Conservation (phyloP, 169 alveolate species). For the Toxoplasma gondii region DNA sequence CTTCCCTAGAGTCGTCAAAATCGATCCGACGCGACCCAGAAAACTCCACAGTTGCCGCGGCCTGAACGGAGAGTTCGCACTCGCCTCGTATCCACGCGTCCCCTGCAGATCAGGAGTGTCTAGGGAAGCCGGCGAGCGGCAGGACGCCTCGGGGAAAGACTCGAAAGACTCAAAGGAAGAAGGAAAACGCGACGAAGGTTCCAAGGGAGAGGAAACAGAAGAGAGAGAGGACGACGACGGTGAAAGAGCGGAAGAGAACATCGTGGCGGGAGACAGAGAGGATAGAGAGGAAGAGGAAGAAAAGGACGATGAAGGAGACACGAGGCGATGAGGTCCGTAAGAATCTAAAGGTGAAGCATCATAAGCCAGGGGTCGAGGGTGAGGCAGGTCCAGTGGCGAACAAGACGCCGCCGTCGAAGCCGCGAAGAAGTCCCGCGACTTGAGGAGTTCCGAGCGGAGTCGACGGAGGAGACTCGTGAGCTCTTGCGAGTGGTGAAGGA, state of each 20-base stretch:
- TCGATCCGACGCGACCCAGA: not conserved
- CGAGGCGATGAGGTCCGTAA: not conserved
- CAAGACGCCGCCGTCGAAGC: too few relatives aligned
- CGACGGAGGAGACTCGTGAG: not conserved
- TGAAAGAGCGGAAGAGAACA: not conserved
- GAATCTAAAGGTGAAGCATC: not conserved
- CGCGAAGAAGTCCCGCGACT: not conserved
- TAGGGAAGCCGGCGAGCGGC: too few relatives aligned
- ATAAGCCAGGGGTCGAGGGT: not conserved
- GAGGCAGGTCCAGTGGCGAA: not conserved
- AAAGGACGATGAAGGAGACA: not conserved
- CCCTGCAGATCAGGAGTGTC: not conserved
- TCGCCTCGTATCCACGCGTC: not conserved
- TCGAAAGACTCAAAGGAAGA: not conserved
- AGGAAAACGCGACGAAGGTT: not conserved
- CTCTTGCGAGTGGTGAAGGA: not conserved
- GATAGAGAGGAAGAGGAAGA: not conserved
- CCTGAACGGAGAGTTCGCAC: not conserved
- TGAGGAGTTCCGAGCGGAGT: not conserved
- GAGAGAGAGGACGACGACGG: not conserved
- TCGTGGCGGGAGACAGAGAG: not conserved
- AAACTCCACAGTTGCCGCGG: not conserved
- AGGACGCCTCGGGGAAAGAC: not conserved
- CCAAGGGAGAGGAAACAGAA: not conserved
- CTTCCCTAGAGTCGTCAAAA: not conserved